Conservation (phyloP, 805 yeast genomes). For the Myxozyma melibiosi region DNA sequence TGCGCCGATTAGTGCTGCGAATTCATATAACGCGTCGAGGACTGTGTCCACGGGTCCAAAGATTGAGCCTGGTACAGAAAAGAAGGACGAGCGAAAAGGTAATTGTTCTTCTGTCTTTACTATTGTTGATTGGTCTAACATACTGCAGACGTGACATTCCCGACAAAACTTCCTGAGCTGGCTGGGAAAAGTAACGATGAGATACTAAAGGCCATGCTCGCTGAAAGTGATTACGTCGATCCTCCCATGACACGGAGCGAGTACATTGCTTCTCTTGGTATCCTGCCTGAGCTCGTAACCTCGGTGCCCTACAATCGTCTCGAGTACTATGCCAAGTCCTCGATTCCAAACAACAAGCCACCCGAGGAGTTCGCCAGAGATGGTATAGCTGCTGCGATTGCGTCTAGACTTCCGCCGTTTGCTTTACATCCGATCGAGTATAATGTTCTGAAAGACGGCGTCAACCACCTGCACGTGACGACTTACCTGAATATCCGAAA, state of each 20-base stretch:
- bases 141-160: not conserved
- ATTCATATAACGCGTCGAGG: too few relatives aligned
- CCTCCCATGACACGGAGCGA: conserved; percentile 33
- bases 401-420: conserved; percentile 46
- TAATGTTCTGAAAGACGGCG: conserved; percentile 40
- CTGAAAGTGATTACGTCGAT: conserved; percentile 31
- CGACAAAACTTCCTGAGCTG: conserved; percentile 15
- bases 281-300: conserved; percentile 30
- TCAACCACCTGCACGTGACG: conserved; percentile 45
- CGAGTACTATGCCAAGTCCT: conserved; percentile 44
- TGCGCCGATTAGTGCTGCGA: not conserved
- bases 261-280: conserved; percentile 28
- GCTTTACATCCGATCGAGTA: conserved; percentile 44
- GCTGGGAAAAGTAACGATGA: conserved; percentile 20
- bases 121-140: not conserved
- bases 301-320: conserved; percentile 35
- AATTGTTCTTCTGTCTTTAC: not conserved
- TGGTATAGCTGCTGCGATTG: conserved; percentile 44
- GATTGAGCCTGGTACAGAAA: too few relatives aligned
- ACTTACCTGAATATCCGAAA: conserved; percentile 48
- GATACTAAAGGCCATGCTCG: conserved; percentile 27
- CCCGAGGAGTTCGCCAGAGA: conserved; percentile 28
- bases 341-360: conserved; percentile 45
- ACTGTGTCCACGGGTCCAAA: too few relatives aligned
- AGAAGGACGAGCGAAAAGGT: not conserved